A percentile compares a stretch with the other conserved stretches of the same genome.
Conservation (phyloP, 2,329 filamentous ascomycete genomes). For the Trichoderma polysporum region DNA sequence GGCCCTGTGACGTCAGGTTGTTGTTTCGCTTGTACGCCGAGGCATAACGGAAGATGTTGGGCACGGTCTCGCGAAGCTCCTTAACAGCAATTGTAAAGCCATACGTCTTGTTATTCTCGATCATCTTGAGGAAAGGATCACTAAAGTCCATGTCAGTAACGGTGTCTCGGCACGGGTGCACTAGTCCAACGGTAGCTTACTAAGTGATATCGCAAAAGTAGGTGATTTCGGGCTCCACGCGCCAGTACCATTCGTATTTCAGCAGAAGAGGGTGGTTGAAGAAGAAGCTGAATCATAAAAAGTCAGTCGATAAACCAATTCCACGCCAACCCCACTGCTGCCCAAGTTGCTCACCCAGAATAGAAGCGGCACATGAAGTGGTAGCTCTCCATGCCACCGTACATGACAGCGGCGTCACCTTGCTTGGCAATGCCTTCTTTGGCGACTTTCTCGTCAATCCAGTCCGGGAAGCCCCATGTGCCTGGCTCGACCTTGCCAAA, state of each 20-base stretch:
- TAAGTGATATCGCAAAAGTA: slow-evolving; percentile 99
- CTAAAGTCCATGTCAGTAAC: slow-evolving; percentile 43
- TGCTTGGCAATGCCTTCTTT: slow-evolving; percentile 96
- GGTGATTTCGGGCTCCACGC: slow-evolving; percentile 97
- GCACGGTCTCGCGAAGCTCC: slow-evolving; percentile 94
- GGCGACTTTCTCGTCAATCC: slow-evolving; percentile 90
- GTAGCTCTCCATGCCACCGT: slow-evolving; percentile 97
- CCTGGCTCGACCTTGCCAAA: slow-evolving; percentile 89
- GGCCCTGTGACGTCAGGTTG: slow-evolving; percentile 83
- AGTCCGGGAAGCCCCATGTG: slow-evolving; percentile 97
- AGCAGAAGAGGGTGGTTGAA: slow-evolving; percentile 93
- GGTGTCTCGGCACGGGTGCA: background rate
- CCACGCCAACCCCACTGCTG: background rate
- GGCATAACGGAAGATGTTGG: slow-evolving; percentile 98
- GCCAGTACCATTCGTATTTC: slow-evolving; percentile 99
- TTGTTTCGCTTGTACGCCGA: slow-evolving; percentile 93
- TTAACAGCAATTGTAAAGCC: slow-evolving; percentile 99
- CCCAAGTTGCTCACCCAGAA: slow-evolving; percentile 67
- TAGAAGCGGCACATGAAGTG: slow-evolving; percentile 99
- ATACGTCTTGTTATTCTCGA: slow-evolving; percentile 92
- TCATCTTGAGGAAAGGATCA: slow-evolving; percentile 96
- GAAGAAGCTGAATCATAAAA: slow-evolving; percentile 64
- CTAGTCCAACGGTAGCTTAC: slow-evolving; percentile 45
- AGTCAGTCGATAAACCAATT: background rate
- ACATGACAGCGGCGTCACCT: slow-evolving; percentile 97